These are phyloP conservation scores for Neurospora sublineolata DNA, from an alignment of 495 filamentous ascomycete species.

Conservation along the genomic window DNA sequence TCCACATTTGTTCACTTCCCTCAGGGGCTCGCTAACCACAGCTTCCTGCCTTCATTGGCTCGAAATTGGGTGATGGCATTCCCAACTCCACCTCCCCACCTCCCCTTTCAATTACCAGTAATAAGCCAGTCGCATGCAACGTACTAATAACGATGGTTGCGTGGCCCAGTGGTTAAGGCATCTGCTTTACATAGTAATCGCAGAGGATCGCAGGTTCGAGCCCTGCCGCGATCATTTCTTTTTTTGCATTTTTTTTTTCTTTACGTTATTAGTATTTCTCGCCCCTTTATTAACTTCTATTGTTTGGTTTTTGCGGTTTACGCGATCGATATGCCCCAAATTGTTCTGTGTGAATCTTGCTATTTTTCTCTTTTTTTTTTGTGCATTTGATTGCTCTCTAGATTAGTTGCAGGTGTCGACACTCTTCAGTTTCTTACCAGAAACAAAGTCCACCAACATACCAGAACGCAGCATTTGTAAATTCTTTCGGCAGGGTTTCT, in stretches of 20 bases:
- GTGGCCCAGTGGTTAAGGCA: constrained; percentile 33
- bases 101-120: too few relatives aligned
- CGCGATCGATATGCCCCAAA: too few relatives aligned
- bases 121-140: background rate
- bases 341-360: too few relatives aligned
- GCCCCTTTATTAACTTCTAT: background rate
- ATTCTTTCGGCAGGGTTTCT: too few relatives aligned
- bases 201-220: constrained; percentile 40
- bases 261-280: background rate
- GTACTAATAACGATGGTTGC: constrained; percentile 4
- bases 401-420: background rate
- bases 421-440: background rate
- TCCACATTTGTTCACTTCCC: background rate
- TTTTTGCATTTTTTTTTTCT: background rate
- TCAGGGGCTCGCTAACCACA: background rate
- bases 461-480: background rate
- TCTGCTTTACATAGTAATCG: constrained; percentile 35
- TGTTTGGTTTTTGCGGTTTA: too few relatives aligned
- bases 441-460: background rate
- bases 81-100: background rate
- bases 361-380: too few relatives aligned
- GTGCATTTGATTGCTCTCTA: background rate
- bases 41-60: background rate
- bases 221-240: constrained; percentile 35
- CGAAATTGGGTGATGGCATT: background rate